These are phyloP conservation scores for Craspedostauros australis DNA, from an alignment of 108 stramenopile genomes.

Conservation along the genomic window DNA sequence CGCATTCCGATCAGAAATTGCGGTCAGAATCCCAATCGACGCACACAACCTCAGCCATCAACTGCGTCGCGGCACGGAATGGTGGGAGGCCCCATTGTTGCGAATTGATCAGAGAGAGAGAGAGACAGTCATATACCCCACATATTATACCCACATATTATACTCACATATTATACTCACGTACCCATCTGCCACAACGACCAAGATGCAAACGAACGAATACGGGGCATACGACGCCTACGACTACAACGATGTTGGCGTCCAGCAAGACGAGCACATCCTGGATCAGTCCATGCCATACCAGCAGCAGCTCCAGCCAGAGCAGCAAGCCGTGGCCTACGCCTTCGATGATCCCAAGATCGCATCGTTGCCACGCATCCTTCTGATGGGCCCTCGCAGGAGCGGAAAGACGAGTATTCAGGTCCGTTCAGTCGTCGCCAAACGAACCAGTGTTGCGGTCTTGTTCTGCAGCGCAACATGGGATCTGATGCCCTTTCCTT, in stretches of 20 bases:
- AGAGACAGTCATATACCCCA: too few species aligned
- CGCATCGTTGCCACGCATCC: constrained; percentile 78
- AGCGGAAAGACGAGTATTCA: constrained; percentile 91
- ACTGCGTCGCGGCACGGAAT: too few species aligned
- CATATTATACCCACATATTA: too few species aligned
- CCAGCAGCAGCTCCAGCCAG: neutral
- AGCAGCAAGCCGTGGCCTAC: constrained; percentile 16
- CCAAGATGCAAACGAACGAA: constrained; percentile 23
- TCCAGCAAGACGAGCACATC: constrained; percentile 5
- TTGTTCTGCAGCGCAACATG: neutral
- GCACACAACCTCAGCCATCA: too few species aligned
- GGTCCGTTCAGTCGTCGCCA: constrained; percentile 31
- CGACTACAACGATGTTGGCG: constrained; percentile 4
- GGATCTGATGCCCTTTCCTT: too few species aligned
- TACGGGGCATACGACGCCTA: constrained; percentile 28
- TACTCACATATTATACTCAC: too few species aligned
- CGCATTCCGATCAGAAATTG: too few species aligned
- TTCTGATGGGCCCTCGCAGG: constrained; percentile 93
- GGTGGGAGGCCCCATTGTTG: too few species aligned
- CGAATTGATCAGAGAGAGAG: too few species aligned
- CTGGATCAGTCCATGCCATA: constrained; percentile 5
- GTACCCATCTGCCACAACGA: too few species aligned
- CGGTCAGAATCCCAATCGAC: too few species aligned
- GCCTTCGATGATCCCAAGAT: constrained; percentile 82
- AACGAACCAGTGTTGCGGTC: neutral